A percentile compares a stretch with the other conserved stretches of the same genome.
Evolutionary conservation across 2,329 filamentous ascomycete genomes (phyloP).

Genomic region (Pseudocercospora fijiensis): DNA sequence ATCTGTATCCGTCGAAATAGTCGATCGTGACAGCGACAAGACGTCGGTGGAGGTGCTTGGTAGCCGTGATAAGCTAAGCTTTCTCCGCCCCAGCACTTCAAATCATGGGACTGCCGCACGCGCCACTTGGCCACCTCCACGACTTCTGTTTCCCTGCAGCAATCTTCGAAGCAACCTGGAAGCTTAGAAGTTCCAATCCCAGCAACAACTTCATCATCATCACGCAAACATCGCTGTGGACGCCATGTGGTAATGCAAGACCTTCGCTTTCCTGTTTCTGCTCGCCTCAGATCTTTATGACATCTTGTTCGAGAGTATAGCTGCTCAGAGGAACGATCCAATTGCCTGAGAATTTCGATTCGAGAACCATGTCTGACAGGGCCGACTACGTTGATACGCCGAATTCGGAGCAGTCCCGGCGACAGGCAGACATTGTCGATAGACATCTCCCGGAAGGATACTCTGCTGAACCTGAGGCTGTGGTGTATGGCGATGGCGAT

Average conservation of each 20-base stretch:
- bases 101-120: background rate
- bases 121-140: background rate
- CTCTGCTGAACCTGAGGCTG: slow-evolving; percentile 34
- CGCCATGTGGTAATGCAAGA: slow-evolving; percentile 6
- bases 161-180: background rate
- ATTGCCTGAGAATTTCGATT: background rate
- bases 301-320: background rate
- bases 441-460: slow-evolving; percentile 39
- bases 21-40: background rate
- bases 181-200: background rate
- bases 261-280: slow-evolving; percentile 8
- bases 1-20: background rate
- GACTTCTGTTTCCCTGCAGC: background rate
- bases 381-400: slow-evolving; percentile 23
- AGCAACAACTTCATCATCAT: slow-evolving; percentile 1
- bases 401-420: slow-evolving; percentile 22
- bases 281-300: slow-evolving; percentile 16
- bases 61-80: background rate
- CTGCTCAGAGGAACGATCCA: background rate
- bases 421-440: slow-evolving; percentile 38
- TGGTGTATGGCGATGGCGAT: slow-evolving; percentile 26
- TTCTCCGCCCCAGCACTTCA: background rate
- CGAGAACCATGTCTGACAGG: slow-evolving; percentile 18
- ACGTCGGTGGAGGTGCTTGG: background rate
- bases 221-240: background rate